Evolutionary conservation across 108 stramenopile genomes (phyloP), one percentile per base, ranked within the genome.

Genomic region (Cylindrotheca fusiformis): DNA sequence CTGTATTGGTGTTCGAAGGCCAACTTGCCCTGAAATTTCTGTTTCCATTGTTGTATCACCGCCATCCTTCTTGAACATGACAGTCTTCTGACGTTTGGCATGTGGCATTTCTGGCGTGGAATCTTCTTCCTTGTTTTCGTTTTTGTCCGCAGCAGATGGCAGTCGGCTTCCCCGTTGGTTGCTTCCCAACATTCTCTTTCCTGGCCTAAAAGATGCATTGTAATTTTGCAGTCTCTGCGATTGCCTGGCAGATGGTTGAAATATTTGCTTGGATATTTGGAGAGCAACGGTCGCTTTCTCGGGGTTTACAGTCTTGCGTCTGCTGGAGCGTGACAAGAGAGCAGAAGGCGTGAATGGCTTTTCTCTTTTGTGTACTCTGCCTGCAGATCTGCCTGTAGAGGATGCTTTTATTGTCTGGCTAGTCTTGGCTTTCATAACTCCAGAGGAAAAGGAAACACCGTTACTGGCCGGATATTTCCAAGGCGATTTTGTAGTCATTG

Each of bases 391-490:
- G 19, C 50, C 50, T 10, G 50, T 19, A 5, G 19, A 51, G 6
- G 5, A n/a, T 29, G n/a, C n/a, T n/a, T n/a, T n/a, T n/a, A n/a
- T 27, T 29, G 27, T 61, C 24, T 27, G 24, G 24, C 24, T 61
- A 1, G 47, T 41, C 1, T 55, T 24, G 24, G 47, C 30, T 32
- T 63, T 63, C 46, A 67, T 12, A 28, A 50, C 32, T 0, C 66
- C 66, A 8, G 31, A 22, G 1, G 66, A 67, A 28, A 67, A 67
- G 66, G 25, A 50, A 1, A 31, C 19, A 24, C 10, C 6, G 58
- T 21, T 32, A 28, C 32, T 30, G 48, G 58, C n/a, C n/a, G 68
- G 52, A 12, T 23, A 25, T 50, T 68, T 68, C 68, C 68, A 69
- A 2, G 68, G 68, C 14, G 68, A 60, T 54, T 69, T 60, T 1